Base-by-base conservation (phyloP, 108 stramenopile genomes). In the Nannochloropsis oceanica region DNA sequence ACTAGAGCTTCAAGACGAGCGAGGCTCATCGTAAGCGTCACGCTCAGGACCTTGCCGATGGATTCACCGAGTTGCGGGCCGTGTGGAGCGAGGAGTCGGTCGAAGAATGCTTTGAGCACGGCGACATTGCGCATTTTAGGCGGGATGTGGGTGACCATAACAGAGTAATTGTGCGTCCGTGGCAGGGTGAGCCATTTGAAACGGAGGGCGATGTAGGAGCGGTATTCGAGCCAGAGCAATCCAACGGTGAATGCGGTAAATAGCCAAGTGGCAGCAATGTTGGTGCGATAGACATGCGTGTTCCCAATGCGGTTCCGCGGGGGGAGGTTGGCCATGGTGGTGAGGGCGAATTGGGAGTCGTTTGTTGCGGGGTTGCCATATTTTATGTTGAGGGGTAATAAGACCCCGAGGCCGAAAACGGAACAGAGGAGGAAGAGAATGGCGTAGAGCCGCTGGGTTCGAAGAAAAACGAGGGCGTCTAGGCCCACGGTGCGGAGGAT, bases 101-200 rank as follows among this genome's bases (percentile, higher is more conserved):
- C 85, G 85, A 85, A 44, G 73, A 80, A 85, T 7, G 85, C 85
- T 14, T 80, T 42, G 8, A 85, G 81, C 25, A 44, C 43, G 80
- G 27, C 44, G 22, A 34, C 25, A 22, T 43, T 44, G 22, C 85
- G 80, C 43, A 85, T 25, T n/a, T 85, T 85, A 26, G 44, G 25
- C 44, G 85, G 85, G 80, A 85, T 73, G 59, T 73, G 79, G 14
- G 79, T 34, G 42, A 85, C 85, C 43, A 85, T 26, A 12, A 85
- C 82, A 5, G 85, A 73, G 59, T 73, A 73, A 10, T 73, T 73
- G 59, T 73, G 59, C 22, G 59, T 73, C 22, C 59, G 59, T n/a
- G 59, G 59, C 59, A 73, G 9, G 59, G 59, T 73, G 22, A 73
- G 59, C 59, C 59, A 73, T n/a, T 73, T 73, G 59, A 73, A 73